These are phyloP conservation scores for Macrocybe gigantea DNA, from an alignment of 768 basidiomycete genomes.

Conservation along the genomic window DNA sequence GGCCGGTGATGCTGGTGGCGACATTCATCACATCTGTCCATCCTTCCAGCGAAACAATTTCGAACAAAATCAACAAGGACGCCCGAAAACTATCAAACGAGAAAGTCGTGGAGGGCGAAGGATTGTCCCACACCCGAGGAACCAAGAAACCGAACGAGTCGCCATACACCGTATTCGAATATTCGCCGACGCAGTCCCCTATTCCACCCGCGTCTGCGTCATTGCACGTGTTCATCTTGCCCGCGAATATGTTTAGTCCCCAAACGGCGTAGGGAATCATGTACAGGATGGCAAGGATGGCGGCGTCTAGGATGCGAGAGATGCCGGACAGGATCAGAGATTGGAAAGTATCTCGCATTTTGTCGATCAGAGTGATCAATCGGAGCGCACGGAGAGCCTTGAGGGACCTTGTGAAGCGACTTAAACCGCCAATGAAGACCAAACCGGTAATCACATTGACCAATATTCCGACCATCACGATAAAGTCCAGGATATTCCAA, in stretches of 20 bases:
- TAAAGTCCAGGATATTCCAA: slow-evolving; percentile 89
- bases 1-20: slow-evolving; percentile 72
- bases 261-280: slow-evolving; percentile 92
- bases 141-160: slow-evolving; percentile 61
- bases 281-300: slow-evolving; percentile 82
- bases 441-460: slow-evolving; percentile 70
- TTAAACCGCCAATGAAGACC: slow-evolving; percentile 71
- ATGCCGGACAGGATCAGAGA: slow-evolving; percentile 84
- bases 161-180: slow-evolving; percentile 54
- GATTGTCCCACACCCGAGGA: slow-evolving; percentile 88
- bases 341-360: slow-evolving; percentile 83
- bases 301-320: slow-evolving; percentile 82
- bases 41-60: slow-evolving; percentile 93
- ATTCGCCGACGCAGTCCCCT: slow-evolving; percentile 71
- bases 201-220: slow-evolving; percentile 53
- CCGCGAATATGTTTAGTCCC: slow-evolving; percentile 91
- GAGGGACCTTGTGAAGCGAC: slow-evolving; percentile 76
- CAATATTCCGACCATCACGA: slow-evolving; percentile 74
- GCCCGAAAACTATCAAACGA: slow-evolving; percentile 85
- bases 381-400: slow-evolving; percentile 87
- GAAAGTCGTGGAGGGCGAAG: slow-evolving; percentile 76
- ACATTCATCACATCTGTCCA: slow-evolving; percentile 93
- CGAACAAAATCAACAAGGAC: slow-evolving; percentile 87
- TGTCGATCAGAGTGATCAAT: slow-evolving; percentile 83
- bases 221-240: slow-evolving; percentile 81